phyloP scores from a whole-genome alignment of 331 rosid genomes.

The Cucumis variabilis region DNA sequence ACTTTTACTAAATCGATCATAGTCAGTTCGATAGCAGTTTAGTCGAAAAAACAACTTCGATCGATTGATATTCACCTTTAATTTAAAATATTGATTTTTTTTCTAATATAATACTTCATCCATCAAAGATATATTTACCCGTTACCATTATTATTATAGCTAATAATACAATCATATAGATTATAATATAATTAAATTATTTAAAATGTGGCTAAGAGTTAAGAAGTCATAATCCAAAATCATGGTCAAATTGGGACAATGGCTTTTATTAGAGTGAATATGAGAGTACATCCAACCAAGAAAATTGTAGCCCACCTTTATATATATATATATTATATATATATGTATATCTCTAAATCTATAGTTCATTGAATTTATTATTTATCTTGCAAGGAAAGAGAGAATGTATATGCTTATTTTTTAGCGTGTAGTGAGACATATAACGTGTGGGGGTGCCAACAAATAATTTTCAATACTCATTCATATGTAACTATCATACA shows the following conservation, averaged over 20 bases:
- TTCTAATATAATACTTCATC: too few species aligned
- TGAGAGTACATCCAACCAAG: conserved; percentile 26
- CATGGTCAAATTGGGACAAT: conserved; percentile 1
- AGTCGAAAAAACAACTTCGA: too few species aligned
- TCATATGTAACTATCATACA: neutral
- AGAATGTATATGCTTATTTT: neutral
- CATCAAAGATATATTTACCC: too few species aligned
- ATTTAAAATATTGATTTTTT: too few species aligned
- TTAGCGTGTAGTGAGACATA: neutral
- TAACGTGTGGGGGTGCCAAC: neutral
- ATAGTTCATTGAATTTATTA: neutral
- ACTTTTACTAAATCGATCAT: too few species aligned
- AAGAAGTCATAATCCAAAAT: neutral
- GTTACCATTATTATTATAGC: neutral
- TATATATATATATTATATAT: too few species aligned
- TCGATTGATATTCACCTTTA: too few species aligned
- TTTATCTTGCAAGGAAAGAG: neutral
- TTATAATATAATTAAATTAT: neutral
- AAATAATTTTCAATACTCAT: neutral
- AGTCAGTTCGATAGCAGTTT: too few species aligned
- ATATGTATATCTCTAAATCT: neutral
- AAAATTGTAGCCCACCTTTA: conserved; percentile 22
- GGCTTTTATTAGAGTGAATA: neutral
- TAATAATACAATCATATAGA: neutral
- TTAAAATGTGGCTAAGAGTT: conserved; percentile 8